Percentiles rank a stretch among this genome's conserved stretches.
Conservation (phyloP, 1,139 yeast species). For the Blastobotrys petasosporus region DNA sequence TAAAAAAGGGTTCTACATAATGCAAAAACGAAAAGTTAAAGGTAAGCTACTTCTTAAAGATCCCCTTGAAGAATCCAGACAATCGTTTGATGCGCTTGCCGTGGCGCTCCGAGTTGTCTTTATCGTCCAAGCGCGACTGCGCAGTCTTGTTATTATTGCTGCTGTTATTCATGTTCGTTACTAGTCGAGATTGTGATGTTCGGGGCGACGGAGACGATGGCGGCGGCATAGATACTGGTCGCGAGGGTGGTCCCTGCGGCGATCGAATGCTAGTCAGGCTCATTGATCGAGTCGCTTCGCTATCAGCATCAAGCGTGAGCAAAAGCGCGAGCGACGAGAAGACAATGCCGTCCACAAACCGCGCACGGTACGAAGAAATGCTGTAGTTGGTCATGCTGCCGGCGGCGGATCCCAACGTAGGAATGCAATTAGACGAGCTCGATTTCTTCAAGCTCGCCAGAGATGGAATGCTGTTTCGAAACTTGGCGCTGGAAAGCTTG, state of each 20-base stretch:
- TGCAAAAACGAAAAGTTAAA: too few relatives aligned
- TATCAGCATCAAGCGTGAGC: constrained; percentile 10
- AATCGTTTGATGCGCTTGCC: too few relatives aligned
- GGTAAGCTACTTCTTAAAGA: too few relatives aligned
- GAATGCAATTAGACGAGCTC: constrained; percentile 1
- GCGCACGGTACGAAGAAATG: constrained; percentile 12
- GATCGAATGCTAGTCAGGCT: constrained; percentile 2
- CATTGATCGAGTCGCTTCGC: constrained; percentile 1
- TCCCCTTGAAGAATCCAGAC: too few relatives aligned
- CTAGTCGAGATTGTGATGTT: neutral
- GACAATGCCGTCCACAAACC: constrained; percentile 18
- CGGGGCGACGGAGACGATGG: neutral
- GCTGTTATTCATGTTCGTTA: too few relatives aligned
- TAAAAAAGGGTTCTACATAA: too few relatives aligned
- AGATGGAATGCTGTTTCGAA: neutral
- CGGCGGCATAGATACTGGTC: too few relatives aligned
- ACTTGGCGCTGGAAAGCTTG: neutral
- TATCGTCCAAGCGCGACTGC: too few relatives aligned
- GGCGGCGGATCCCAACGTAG: constrained; percentile 8
- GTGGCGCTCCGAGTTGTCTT: too few relatives aligned
- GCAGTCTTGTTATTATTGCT: too few relatives aligned
- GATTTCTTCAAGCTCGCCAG: constrained; percentile 1
- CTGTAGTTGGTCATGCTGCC: constrained; percentile 4
- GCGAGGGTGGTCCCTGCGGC: too few relatives aligned
- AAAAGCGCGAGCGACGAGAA: constrained; percentile 15